These are phyloP conservation scores for Phialophora tarda DNA, from an alignment of 2,329 filamentous ascomycete genomes.

Conservation along the genomic window DNA sequence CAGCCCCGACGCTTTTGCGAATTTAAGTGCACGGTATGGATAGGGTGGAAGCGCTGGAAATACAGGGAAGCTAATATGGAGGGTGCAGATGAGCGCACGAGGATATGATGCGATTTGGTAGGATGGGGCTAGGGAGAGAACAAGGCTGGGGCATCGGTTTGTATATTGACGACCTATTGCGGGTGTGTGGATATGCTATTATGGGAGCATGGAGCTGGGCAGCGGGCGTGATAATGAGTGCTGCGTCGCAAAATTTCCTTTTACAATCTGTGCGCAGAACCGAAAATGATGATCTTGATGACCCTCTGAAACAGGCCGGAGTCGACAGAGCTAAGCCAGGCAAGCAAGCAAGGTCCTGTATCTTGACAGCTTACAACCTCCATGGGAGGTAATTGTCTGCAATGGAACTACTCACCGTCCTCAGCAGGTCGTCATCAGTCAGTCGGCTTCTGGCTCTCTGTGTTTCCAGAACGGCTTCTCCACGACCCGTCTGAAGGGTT, in stretches of 20 bases:
- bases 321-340: background rate
- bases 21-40: slow-evolving; percentile 52
- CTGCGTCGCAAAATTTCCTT: background rate
- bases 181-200: background rate
- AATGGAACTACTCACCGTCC: background rate
- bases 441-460: slow-evolving; percentile 22
- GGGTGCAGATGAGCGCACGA: background rate
- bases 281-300: slow-evolving; percentile 1
- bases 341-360: background rate
- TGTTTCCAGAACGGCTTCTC: slow-evolving; percentile 36
- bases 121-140: background rate
- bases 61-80: background rate
- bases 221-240: slow-evolving; percentile 1
- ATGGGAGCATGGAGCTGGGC: background rate
- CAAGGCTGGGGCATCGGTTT: background rate
- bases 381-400: background rate
- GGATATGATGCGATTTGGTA: background rate
- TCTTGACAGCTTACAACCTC: background rate
- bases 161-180: background rate
- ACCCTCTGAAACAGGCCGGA: background rate
- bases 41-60: background rate
- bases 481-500: slow-evolving; percentile 23
- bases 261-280: background rate
- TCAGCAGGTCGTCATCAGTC: background rate
- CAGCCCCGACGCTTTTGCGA: slow-evolving; percentile 59